Conservation (phyloP, 2,329 filamentous ascomycete species). For the Exophiala bonariae region DNA sequence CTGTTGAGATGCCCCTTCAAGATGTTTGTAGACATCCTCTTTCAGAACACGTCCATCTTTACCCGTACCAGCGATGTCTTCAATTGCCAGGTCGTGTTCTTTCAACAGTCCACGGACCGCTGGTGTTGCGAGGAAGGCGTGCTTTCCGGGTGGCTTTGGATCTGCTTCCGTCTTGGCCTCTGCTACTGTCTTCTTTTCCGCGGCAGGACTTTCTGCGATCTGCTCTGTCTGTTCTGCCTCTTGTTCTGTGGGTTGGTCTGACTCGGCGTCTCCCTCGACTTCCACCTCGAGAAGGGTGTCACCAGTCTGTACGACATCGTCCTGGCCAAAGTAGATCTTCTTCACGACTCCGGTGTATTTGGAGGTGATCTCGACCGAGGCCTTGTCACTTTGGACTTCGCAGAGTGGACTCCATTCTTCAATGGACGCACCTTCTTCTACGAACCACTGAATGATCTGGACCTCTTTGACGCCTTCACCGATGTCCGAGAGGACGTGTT, state of each 20-base stretch:
- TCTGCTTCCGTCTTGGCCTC: conserved; percentile 22
- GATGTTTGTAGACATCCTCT: conserved; percentile 79
- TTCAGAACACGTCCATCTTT: conserved; percentile 89
- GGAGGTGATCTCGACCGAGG: conserved; percentile 85
- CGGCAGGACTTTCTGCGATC: conserved; percentile 22
- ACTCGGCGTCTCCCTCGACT: conserved; percentile 26
- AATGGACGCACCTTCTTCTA: conserved; percentile 89
- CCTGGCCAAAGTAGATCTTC: conserved; percentile 91
- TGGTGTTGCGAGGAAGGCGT: conserved; percentile 79
- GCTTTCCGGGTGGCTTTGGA: conserved; percentile 45
- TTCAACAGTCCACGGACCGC: conserved; percentile 88
- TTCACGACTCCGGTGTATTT: conserved; percentile 94
- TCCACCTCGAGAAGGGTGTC: conserved; percentile 28
- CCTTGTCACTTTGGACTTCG: conserved; percentile 98
- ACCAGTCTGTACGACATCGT: conserved; percentile 94
- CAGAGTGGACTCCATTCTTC: conserved; percentile 98
- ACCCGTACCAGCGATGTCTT: conserved; percentile 78
- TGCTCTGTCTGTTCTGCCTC: conserved; percentile 44
- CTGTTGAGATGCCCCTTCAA: conserved; percentile 51
- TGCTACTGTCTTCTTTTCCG: conserved; percentile 5
- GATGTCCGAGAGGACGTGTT: conserved; percentile 27
- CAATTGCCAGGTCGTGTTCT: conserved; percentile 74
- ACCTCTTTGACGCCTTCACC: conserved; percentile 87
- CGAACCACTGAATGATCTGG: conserved; percentile 99
- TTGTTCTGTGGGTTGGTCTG: conserved; percentile 56